Conservation (phyloP, 116 monocot species). For the Papilionanthe hybrid region DNA sequence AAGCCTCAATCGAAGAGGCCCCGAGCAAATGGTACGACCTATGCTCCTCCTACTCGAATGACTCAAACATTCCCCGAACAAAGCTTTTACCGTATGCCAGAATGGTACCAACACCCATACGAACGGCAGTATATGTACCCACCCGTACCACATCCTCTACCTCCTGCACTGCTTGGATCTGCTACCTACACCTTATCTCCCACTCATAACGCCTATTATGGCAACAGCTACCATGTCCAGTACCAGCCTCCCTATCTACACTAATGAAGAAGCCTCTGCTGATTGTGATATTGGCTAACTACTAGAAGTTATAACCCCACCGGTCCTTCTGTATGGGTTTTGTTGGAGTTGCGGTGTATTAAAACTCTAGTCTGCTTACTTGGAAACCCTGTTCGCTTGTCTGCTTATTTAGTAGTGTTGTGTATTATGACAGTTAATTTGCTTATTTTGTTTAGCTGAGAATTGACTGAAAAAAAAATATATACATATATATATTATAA, state of each 20-base stretch:
- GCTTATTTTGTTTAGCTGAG: background rate
- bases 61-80: conserved; percentile 37
- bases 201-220: conserved; percentile 49
- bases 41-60: conserved; percentile 32
- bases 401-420: background rate
- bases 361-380: conserved; percentile 6
- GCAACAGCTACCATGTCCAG: conserved; percentile 62
- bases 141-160: conserved; percentile 37
- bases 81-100: conserved; percentile 48
- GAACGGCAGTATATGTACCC: conserved; percentile 29
- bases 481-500: too few relatives aligned
- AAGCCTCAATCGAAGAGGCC: conserved; percentile 82
- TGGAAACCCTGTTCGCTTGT: background rate
- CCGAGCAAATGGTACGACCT: conserved; percentile 48
- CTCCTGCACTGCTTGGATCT: conserved; percentile 17
- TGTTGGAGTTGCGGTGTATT: background rate
- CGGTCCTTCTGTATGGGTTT: background rate
- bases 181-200: conserved; percentile 43
- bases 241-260: conserved; percentile 57
- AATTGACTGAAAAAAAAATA: too few relatives aligned
- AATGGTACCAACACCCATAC: conserved; percentile 29
- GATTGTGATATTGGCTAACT: conserved; percentile 34
- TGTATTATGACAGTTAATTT: background rate
- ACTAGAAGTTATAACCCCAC: conserved; percentile 10
- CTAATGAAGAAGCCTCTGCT: conserved; percentile 29